Conservation (phyloP, 2,329 filamentous ascomycete genomes). For the Karstenula rhodostoma region DNA sequence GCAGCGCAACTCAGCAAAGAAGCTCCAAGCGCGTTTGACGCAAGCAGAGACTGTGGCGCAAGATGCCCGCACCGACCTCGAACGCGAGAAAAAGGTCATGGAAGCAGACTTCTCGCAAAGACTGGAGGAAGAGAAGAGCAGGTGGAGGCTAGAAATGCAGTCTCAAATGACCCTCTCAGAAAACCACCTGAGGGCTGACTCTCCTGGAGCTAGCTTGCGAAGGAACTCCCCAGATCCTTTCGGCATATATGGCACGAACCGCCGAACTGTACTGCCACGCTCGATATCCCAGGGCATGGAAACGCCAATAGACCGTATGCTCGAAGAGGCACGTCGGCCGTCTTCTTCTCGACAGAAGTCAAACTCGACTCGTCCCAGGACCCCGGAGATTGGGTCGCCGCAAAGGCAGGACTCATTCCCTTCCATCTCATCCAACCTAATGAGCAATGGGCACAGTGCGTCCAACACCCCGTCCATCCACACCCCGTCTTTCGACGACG, state of each 20-base stretch:
- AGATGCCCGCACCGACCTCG: slow-evolving; percentile 64
- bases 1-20: slow-evolving; percentile 66
- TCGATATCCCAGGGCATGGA: slow-evolving; percentile 40
- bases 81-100: slow-evolving; percentile 66
- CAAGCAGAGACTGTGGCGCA: slow-evolving; percentile 70
- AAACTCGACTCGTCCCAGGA: slow-evolving; percentile 34
- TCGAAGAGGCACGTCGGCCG: slow-evolving; percentile 46
- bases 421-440: slow-evolving; percentile 39
- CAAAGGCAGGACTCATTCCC: slow-evolving; percentile 47
- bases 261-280: slow-evolving; percentile 40
- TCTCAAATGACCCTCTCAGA: slow-evolving; percentile 37
- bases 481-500: slow-evolving; percentile 57
- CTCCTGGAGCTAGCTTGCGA: slow-evolving; percentile 48
- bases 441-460: slow-evolving; percentile 43
- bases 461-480: slow-evolving; percentile 58
- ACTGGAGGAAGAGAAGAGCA: slow-evolving; percentile 70
- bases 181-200: slow-evolving; percentile 48
- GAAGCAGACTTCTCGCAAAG: slow-evolving; percentile 66
- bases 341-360: slow-evolving; percentile 46
- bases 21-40: slow-evolving; percentile 70
- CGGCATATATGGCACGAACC: slow-evolving; percentile 34
- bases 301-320: slow-evolving; percentile 47
- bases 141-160: slow-evolving; percentile 62
- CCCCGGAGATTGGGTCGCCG: slow-evolving; percentile 48
- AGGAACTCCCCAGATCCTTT: slow-evolving; percentile 51